A percentile compares a stretch with the other conserved stretches of the same genome.
phyloP scores from a whole-genome alignment of 2,329 filamentous ascomycete species.

The Coniochaeta ligniaria region DNA sequence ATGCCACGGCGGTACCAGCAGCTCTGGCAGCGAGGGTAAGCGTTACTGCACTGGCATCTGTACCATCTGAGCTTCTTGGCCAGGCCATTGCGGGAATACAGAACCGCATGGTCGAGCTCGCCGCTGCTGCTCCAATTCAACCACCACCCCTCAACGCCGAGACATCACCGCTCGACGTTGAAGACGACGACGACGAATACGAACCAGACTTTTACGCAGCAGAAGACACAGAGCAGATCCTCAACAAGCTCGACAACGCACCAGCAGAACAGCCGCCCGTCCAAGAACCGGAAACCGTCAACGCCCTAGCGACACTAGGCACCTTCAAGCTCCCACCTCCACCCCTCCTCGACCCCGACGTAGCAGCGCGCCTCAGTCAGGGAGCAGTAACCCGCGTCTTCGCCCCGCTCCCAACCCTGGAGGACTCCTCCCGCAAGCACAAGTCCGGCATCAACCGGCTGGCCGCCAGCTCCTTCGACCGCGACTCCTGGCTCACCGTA shows the following conservation, averaged over 20 bases:
- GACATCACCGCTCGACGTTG: constrained; percentile 55
- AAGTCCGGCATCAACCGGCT: constrained; percentile 75
- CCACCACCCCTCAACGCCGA: constrained; percentile 45
- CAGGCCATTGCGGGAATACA: constrained; percentile 63
- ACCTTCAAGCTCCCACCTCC: constrained; percentile 76
- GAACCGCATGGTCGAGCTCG: constrained; percentile 14
- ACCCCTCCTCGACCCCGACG: constrained; percentile 61
- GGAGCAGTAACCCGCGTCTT: constrained; percentile 73
- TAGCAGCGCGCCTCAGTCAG: constrained; percentile 67
- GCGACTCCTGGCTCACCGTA: constrained; percentile 86
- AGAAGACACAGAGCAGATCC: constrained; percentile 70
- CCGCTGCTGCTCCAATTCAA: constrained; percentile 35
- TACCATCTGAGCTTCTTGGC: constrained; percentile 62
- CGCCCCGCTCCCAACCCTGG: constrained; percentile 65
- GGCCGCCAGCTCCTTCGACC: constrained; percentile 75
- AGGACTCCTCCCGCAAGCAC: constrained; percentile 57
- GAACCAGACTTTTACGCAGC: constrained; percentile 78
- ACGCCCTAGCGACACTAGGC: constrained; percentile 57
- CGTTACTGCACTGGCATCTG: constrained; percentile 66
- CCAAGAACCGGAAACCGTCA: constrained; percentile 34
- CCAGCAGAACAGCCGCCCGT: constrained; percentile 45
- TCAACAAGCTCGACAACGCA: constrained; percentile 68
- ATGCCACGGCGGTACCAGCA: constrained; percentile 71
- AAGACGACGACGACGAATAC: constrained; percentile 80
- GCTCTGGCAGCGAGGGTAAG: constrained; percentile 74